Evolutionary conservation across 768 basidiomycete genomes (phyloP), one percentile per base, ranked within the genome.

Genomic region (Termitomyces sp.): DNA sequence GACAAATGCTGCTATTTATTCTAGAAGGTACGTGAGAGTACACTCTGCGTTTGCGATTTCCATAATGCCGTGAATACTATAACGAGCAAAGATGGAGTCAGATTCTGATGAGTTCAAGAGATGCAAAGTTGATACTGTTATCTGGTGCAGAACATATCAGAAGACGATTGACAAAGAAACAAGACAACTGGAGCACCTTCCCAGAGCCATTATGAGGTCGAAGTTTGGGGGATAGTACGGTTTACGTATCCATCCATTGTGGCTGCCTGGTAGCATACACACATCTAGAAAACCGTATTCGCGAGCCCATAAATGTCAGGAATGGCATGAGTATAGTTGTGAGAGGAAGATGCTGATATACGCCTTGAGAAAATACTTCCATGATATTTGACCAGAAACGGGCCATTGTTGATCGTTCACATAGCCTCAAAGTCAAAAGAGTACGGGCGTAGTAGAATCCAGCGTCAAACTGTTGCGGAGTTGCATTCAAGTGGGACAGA

Each of bases 261-360:
- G 89, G 43, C 82, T 84, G 39, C 93, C 92, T 29, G 92, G 91
- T 23, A 86, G 75, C 4, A 88, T 78, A 66, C 91, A 89, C 32
- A 92, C 69, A 71, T 95, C 94, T 12, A 95, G 73, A n/a, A 95
- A 60, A 1, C 93, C 93, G 66, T 95, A 95, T 70, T 97, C 95
- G 47, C 93, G 77, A 13, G 85, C 86, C 94, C 94, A 97, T 3
- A 77, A 36, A 95, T 72, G 23, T 88, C 78, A 40, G 83, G 83
- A 45, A 29, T 18, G 27, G n/a, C n/a, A 45, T 45, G 13, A 29
- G 18, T 29, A 32, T 29, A 27, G 15, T 31, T 20, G 22, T 22
- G 39, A 40, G 20, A 20, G 18, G 18, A 40, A 12, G 11, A 5
- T 40, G 20, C 12, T 11, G 2, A 22, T 12, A 33, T 33, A n/a